Percentiles rank a stretch among this genome's conserved stretches.
phyloP scores from a whole-genome alignment of 768 basidiomycete genomes.

The Rubroboletus pulcherrimus region DNA sequence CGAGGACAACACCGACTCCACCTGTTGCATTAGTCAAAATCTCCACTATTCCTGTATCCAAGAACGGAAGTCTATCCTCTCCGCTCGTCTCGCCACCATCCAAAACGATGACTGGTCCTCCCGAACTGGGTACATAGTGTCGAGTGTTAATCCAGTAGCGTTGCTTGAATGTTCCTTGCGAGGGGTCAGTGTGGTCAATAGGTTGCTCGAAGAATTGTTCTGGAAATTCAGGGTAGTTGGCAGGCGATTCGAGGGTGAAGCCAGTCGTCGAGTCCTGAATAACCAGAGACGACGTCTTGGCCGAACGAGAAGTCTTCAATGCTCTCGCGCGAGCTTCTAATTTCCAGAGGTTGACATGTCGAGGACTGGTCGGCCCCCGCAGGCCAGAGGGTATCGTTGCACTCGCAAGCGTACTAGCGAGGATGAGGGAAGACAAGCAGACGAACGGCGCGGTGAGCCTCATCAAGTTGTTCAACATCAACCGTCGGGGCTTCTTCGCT shows the following conservation, averaged over 20 bases:
- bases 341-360: conserved; percentile 65
- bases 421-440: conserved; percentile 10
- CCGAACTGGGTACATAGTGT: conserved; percentile 66
- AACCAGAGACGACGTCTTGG: conserved; percentile 15
- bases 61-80: conserved; percentile 50
- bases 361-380: conserved; percentile 40
- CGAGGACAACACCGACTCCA: conserved; percentile 88
- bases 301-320: conserved; percentile 11
- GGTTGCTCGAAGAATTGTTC: conserved; percentile 79
- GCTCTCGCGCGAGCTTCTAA: conserved; percentile 32
- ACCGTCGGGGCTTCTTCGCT: neutral
- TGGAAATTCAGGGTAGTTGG: conserved; percentile 40
- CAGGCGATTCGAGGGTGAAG: conserved; percentile 4
- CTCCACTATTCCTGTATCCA: conserved; percentile 79
- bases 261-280: conserved; percentile 19
- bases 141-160: conserved; percentile 90
- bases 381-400: conserved; percentile 5
- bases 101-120: conserved; percentile 83
- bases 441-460: conserved; percentile 11
- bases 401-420: conserved; percentile 5
- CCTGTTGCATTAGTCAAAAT: conserved; percentile 80
- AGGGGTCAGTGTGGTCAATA: conserved; percentile 71
- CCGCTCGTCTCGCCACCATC: conserved; percentile 95
- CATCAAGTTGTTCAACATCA: conserved; percentile 8
- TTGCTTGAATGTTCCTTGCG: conserved; percentile 69